phyloP scores from a whole-genome alignment of 2,329 filamentous ascomycete species.

The Canariomyces notabilis region DNA sequence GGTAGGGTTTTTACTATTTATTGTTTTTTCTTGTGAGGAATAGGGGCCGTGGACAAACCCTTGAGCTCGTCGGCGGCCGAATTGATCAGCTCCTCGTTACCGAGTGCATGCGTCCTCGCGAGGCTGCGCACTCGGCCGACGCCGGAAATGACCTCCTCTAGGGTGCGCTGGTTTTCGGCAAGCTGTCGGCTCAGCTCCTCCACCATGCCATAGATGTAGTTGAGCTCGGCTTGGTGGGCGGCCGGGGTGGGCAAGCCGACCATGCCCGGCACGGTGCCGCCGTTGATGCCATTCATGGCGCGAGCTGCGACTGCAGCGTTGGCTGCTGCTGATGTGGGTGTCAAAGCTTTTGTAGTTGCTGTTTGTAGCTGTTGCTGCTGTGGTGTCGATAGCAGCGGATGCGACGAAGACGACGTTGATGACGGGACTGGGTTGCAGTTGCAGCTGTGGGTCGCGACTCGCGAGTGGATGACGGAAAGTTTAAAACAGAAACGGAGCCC shows the following conservation, averaged over 20 bases:
- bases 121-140: slow-evolving; percentile 56
- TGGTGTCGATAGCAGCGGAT: slow-evolving; percentile 7
- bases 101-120: slow-evolving; percentile 47
- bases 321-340: slow-evolving; percentile 11
- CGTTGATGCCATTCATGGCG: slow-evolving; percentile 48
- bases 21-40: slow-evolving; percentile 2
- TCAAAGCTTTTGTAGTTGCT: slow-evolving; percentile 5
- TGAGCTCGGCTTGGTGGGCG: slow-evolving; percentile 62
- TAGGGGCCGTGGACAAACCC: slow-evolving; percentile 35
- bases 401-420: slow-evolving; percentile 4
- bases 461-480: too few relatives aligned
- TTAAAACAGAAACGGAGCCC: too few relatives aligned
- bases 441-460: too few relatives aligned
- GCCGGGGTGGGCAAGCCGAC: slow-evolving; percentile 56
- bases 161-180: slow-evolving; percentile 54
- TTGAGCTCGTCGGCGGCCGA: slow-evolving; percentile 53
- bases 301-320: slow-evolving; percentile 13
- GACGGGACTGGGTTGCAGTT: slow-evolving; percentile 12
- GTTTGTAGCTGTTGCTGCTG: slow-evolving; percentile 13
- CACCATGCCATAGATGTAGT: slow-evolving; percentile 64
- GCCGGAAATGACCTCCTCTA: slow-evolving; percentile 60
- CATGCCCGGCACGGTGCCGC: slow-evolving; percentile 41
- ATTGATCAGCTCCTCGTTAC: slow-evolving; percentile 55
- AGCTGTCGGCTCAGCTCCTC: slow-evolving; percentile 61
- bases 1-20: slow-evolving; percentile 1